Conservation (phyloP, 345 rosid genomes). For the Bruguiera gymnorhiza region DNA sequence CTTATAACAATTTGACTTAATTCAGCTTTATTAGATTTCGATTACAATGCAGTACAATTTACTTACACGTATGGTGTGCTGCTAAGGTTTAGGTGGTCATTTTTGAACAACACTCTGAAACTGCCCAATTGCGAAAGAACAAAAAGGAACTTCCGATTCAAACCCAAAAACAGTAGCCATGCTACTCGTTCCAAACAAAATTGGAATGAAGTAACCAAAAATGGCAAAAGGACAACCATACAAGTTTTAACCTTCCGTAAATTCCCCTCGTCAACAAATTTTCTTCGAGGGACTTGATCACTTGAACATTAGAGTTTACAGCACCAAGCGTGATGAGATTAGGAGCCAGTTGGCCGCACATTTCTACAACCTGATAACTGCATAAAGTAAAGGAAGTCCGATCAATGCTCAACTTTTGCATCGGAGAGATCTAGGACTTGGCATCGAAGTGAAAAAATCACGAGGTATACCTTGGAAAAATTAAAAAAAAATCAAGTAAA, state of each 20-base stretch:
- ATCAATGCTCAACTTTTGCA: conserved; percentile 12
- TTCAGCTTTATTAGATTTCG: too few relatives aligned
- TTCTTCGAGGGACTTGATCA: conserved; percentile 71
- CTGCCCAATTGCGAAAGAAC: too few relatives aligned
- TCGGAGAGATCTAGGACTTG: conserved; percentile 11
- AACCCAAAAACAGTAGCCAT: too few relatives aligned
- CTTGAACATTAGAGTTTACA: conserved; percentile 69
- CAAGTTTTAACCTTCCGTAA: conserved; percentile 64
- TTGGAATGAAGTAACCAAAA: not conserved
- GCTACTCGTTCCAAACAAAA: not conserved
- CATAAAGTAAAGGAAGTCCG: conserved; percentile 20
- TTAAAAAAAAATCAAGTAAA: not conserved
- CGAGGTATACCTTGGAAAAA: not conserved
- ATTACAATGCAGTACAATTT: too few relatives aligned
- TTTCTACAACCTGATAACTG: conserved; percentile 82
- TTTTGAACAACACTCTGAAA: too few relatives aligned
- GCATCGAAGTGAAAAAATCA: not conserved
- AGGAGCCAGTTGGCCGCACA: conserved; percentile 55
- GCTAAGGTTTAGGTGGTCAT: too few relatives aligned
- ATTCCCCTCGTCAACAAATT: conserved; percentile 97
- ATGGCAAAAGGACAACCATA: not conserved
- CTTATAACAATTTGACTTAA: too few relatives aligned
- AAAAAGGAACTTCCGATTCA: too few relatives aligned
- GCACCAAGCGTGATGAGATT: conserved; percentile 37
- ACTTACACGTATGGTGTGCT: too few relatives aligned